A percentile compares a stretch with the other conserved stretches of the same genome.
Evolutionary conservation across 2,329 filamentous ascomycete genomes (phyloP).

Genomic region (Ustulina deusta): DNA sequence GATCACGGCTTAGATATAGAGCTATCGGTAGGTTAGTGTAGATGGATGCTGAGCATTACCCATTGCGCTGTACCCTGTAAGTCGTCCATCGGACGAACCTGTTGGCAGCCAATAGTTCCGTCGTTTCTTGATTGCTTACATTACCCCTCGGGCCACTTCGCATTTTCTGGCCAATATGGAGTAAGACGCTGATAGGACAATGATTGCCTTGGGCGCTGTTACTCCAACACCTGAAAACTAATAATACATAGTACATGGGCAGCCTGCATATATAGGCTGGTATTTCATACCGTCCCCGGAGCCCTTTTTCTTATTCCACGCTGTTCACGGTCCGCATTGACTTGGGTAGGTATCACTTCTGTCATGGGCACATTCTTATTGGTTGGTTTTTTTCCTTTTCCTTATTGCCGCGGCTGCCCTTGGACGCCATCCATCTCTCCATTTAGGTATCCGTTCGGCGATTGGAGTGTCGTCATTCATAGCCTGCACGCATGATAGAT

Average conservation of each 20-base stretch:
- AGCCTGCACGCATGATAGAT: neutral
- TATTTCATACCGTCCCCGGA: no score
- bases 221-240: neutral
- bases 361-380: neutral
- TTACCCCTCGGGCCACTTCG: neutral
- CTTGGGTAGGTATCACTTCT: no score
- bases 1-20: no score
- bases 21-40: no score
- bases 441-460: neutral
- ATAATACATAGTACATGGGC: neutral
- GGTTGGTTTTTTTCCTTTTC: neutral
- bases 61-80: neutral
- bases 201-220: neutral
- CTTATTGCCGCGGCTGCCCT: neutral
- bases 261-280: slow-evolving; percentile 8
- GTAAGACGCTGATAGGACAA: neutral
- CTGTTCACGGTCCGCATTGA: neutral
- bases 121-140: neutral
- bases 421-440: neutral
- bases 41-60: neutral
- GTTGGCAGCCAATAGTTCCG: neutral
- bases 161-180: neutral
- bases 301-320: neutral
- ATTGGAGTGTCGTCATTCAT: neutral
- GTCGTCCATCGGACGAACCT: neutral